A percentile compares a stretch with the other conserved stretches of the same genome.
These are phyloP conservation scores for Trichophyton schoenleinii DNA, from an alignment of 2,329 filamentous ascomycete species.

Conservation along the genomic window DNA sequence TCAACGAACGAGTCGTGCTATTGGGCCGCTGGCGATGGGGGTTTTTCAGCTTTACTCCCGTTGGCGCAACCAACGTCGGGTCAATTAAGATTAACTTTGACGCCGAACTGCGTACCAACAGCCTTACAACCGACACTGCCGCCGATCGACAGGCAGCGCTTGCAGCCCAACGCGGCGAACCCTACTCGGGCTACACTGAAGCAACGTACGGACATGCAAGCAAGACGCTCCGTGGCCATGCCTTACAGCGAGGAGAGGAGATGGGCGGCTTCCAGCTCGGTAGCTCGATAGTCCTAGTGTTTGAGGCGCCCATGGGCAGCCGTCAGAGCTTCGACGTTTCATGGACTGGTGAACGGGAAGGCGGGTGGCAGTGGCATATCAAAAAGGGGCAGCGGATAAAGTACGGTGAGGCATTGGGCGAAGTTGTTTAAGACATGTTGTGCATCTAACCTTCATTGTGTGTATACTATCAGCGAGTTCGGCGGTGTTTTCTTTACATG, in stretches of 20 bases:
- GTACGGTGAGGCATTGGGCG: conserved; percentile 76
- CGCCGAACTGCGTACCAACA: conserved; percentile 82
- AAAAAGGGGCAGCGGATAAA: conserved; percentile 79
- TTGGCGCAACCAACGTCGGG: conserved; percentile 93
- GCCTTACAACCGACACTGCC: conserved; percentile 78
- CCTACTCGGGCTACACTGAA: conserved; percentile 82
- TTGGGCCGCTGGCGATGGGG: conserved; percentile 92
- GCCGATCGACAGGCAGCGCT: conserved; percentile 76
- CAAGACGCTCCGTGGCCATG: conserved; percentile 65
- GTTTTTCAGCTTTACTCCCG: conserved; percentile 92
- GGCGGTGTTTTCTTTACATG: not conserved
- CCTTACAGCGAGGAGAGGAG: conserved; percentile 76
- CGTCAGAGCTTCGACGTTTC: conserved; percentile 48
- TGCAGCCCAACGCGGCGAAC: conserved; percentile 61
- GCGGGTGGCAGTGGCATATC: conserved; percentile 75
- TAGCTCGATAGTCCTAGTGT: conserved; percentile 88
- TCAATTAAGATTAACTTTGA: conserved; percentile 98
- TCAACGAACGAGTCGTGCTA: conserved; percentile 91
- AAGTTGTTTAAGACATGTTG: conserved; percentile 35
- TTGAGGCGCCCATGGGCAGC: conserved; percentile 68
- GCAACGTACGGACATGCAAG: conserved; percentile 76
- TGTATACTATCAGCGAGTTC: not conserved
- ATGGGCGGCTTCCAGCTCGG: conserved; percentile 97
- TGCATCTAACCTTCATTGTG: not conserved
- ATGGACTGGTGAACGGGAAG: conserved; percentile 45